Evolutionary conservation across 2,329 filamentous ascomycete species (phyloP).

Genomic region (Neofusicoccum ribis): DNA sequence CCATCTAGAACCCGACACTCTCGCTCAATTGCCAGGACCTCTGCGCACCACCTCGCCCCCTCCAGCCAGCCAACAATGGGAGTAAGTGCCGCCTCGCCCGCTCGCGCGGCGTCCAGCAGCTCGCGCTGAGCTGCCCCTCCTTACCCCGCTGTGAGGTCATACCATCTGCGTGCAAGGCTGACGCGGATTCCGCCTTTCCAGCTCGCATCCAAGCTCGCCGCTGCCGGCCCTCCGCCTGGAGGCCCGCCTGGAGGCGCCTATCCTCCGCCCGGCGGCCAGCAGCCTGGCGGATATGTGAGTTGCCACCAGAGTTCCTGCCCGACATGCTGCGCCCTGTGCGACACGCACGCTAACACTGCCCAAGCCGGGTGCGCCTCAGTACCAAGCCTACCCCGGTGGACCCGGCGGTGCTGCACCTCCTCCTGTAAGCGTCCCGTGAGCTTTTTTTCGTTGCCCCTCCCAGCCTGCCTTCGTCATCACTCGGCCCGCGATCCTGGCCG

Average conservation of each 20-base stretch:
- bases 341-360: slow-evolving; percentile 29
- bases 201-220: slow-evolving; percentile 51
- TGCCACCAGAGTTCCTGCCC: slow-evolving; percentile 20
- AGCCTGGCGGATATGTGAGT: slow-evolving; percentile 57
- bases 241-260: slow-evolving; percentile 23
- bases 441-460: slow-evolving; percentile 18
- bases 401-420: slow-evolving; percentile 31
- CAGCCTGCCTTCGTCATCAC: slow-evolving; percentile 16
- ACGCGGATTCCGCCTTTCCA: slow-evolving; percentile 29
- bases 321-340: slow-evolving; percentile 16
- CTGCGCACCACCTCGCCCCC: background rate
- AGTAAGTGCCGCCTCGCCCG: slow-evolving; percentile 12
- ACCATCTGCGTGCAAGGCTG: slow-evolving; percentile 25
- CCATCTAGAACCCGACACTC: background rate
- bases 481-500: slow-evolving; percentile 9
- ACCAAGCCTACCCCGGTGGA: slow-evolving; percentile 57
- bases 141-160: slow-evolving; percentile 22
- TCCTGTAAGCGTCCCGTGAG: slow-evolving; percentile 33
- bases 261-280: slow-evolving; percentile 27
- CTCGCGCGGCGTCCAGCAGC: background rate
- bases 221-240: slow-evolving; percentile 38
- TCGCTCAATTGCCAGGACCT: background rate
- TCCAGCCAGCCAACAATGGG: slow-evolving; percentile 3
- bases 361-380: slow-evolving; percentile 50
- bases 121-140: slow-evolving; percentile 18